Percentiles rank a stretch among this genome's conserved stretches.
phyloP scores from a whole-genome alignment of 306 rosid genomes.

The Rubus parviflorus region DNA sequence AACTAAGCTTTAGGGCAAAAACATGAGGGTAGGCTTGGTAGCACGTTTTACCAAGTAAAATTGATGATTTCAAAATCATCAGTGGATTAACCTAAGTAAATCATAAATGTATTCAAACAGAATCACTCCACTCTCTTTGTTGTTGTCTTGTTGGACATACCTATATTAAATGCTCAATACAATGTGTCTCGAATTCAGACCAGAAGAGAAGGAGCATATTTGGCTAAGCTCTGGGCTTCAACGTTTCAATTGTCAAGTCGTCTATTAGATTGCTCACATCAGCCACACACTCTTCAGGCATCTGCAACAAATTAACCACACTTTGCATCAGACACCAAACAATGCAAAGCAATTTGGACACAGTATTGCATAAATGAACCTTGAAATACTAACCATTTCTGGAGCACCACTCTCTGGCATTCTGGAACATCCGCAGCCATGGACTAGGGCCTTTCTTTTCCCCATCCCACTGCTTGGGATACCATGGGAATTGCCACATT shows the following conservation, averaged over 20 bases:
- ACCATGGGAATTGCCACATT: slow-evolving; percentile 97
- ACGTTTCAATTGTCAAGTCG: neutral
- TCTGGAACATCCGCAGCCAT: slow-evolving; percentile 90
- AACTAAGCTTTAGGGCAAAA: neutral
- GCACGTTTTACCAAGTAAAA: neutral
- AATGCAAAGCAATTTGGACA: neutral
- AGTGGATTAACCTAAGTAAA: neutral
- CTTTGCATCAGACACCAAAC: neutral
- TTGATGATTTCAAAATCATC: neutral
- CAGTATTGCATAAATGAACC: neutral
- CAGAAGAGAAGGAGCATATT: neutral
- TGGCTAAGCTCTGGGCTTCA: neutral
- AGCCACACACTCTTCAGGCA: neutral
- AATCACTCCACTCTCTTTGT: neutral
- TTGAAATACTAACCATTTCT: slow-evolving; percentile 12
- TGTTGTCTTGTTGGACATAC: neutral
- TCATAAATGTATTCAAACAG: neutral
- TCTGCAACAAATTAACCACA: neutral
- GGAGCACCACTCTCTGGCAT: slow-evolving; percentile 46
- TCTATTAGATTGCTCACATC: neutral
- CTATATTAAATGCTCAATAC: neutral
- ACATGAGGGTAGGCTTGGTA: neutral
- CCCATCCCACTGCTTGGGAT: slow-evolving; percentile 81
- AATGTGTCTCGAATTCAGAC: neutral
- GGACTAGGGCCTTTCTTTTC: slow-evolving; percentile 87